A percentile compares a stretch with the other conserved stretches of the same genome.
Conservation (phyloP, 2,329 filamentous ascomycete species). For the Didymosphaeria variabile region DNA sequence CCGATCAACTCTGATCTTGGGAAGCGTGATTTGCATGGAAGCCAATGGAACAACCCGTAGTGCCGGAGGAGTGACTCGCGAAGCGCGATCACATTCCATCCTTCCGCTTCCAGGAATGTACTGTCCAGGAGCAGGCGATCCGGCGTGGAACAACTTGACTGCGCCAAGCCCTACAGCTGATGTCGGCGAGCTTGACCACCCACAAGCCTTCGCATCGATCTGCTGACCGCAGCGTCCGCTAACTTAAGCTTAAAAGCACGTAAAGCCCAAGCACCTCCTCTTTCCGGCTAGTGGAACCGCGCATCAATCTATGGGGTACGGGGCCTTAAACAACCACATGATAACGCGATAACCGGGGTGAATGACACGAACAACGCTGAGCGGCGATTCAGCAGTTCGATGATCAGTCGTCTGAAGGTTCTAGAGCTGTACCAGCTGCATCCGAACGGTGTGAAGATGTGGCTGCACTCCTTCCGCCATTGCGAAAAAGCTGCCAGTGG, state of each 20-base stretch:
- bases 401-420: slow-evolving; percentile 3
- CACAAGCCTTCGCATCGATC: slow-evolving; percentile 21
- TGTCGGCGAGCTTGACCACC: slow-evolving; percentile 5
- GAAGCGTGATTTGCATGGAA: slow-evolving; percentile 14
- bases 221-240: slow-evolving; percentile 34
- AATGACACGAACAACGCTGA: slow-evolving; percentile 16
- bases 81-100: slow-evolving; percentile 22
- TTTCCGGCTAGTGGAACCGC: slow-evolving; percentile 33
- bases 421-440: background rate
- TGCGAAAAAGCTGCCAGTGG: slow-evolving; percentile 1
- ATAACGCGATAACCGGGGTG: slow-evolving; percentile 36
- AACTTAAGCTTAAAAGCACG: slow-evolving; percentile 48
- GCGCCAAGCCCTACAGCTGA: slow-evolving; percentile 16
- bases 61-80: slow-evolving; percentile 13
- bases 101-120: slow-evolving; percentile 26
- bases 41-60: slow-evolving; percentile 25
- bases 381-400: slow-evolving; percentile 9
- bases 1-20: slow-evolving; percentile 21
- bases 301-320: slow-evolving; percentile 40
- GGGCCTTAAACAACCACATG: slow-evolving; percentile 32
- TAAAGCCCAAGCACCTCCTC: slow-evolving; percentile 42
- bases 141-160: slow-evolving; percentile 13
- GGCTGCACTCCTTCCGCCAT: background rate
- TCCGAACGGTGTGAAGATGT: background rate
- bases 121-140: slow-evolving; percentile 17